Evolutionary conservation across 805 yeast species (phyloP).

Genomic region (Lipomyces oligophaga): DNA sequence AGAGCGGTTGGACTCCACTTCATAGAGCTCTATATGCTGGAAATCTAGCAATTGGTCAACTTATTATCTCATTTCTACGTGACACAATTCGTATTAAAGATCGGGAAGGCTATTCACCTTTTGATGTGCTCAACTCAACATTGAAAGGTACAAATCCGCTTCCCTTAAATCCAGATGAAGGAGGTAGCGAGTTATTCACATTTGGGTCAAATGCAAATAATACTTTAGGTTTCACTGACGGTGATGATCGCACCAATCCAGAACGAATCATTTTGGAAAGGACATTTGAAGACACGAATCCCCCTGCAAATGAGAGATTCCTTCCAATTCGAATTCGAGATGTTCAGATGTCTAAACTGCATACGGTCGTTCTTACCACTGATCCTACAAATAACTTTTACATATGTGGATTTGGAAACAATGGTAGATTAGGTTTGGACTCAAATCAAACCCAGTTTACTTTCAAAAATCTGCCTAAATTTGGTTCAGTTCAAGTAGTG

Average conservation of each 20-base stretch:
- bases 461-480: constrained; percentile 39
- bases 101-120: constrained; percentile 65
- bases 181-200: constrained; percentile 49
- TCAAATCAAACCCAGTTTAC: constrained; percentile 38
- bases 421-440: constrained; percentile 69
- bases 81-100: constrained; percentile 56
- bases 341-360: constrained; percentile 58
- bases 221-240: constrained; percentile 64
- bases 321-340: constrained; percentile 46
- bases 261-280: constrained; percentile 39
- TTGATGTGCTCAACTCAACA: constrained; percentile 52
- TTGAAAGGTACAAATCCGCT: constrained; percentile 27
- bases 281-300: constrained; percentile 22
- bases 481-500: constrained; percentile 37
- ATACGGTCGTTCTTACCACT: constrained; percentile 56
- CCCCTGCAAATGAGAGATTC: constrained; percentile 35
- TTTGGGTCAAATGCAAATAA: constrained; percentile 62
- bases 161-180: constrained; percentile 32
- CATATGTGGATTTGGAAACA: constrained; percentile 62
- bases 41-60: constrained; percentile 52
- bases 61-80: constrained; percentile 39
- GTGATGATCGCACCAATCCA: constrained; percentile 50
- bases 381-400: constrained; percentile 47
- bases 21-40: constrained; percentile 65
- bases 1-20: constrained; percentile 77